A percentile compares a stretch with the other conserved stretches of the same genome.
Evolutionary conservation across 352 stramenopile genomes (phyloP).

Genomic region (Globisporangium paroecandrum): DNA sequence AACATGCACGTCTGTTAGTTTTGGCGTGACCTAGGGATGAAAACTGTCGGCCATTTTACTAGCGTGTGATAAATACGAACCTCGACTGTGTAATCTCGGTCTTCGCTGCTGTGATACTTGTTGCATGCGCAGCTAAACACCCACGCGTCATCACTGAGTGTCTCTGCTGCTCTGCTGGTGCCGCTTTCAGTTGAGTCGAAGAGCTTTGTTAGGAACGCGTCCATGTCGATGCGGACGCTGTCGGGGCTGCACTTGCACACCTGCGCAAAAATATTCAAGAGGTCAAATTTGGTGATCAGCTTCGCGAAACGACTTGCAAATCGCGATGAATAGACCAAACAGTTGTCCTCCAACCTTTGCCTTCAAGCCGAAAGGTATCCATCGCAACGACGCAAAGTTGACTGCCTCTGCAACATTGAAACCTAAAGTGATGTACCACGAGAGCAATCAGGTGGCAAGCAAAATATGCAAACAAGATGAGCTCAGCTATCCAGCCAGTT

Average conservation of each 20-base stretch:
- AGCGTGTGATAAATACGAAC: constrained; percentile 20
- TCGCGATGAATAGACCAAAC: neutral
- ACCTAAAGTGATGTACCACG: constrained; percentile 24
- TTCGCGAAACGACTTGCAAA: neutral
- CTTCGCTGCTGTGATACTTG: constrained; percentile 65
- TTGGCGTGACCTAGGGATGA: neutral
- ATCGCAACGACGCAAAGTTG: constrained; percentile 87
- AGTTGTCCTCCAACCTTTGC: constrained; percentile 47
- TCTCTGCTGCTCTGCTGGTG: constrained; percentile 19
- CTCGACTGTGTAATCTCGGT: constrained; percentile 44
- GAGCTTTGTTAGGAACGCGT: constrained; percentile 68
- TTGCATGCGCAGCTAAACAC: constrained; percentile 70
- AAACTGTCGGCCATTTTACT: neutral
- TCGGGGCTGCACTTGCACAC: constrained; percentile 84
- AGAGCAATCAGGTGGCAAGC: neutral
- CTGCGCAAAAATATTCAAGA: constrained; percentile 4
- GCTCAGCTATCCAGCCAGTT: neutral
- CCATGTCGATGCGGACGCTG: constrained; percentile 85
- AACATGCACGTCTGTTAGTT: neutral
- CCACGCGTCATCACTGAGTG: constrained; percentile 58
- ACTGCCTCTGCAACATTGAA: constrained; percentile 91
- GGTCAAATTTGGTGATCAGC: neutral
- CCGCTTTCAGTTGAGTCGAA: constrained; percentile 36
- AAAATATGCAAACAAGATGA: neutral
- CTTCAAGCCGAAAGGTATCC: constrained; percentile 74